Evolutionary conservation across 2,329 filamentous ascomycete species (phyloP), one percentile per base, ranked within the genome.

Genomic region (Hortaea werneckii): DNA sequence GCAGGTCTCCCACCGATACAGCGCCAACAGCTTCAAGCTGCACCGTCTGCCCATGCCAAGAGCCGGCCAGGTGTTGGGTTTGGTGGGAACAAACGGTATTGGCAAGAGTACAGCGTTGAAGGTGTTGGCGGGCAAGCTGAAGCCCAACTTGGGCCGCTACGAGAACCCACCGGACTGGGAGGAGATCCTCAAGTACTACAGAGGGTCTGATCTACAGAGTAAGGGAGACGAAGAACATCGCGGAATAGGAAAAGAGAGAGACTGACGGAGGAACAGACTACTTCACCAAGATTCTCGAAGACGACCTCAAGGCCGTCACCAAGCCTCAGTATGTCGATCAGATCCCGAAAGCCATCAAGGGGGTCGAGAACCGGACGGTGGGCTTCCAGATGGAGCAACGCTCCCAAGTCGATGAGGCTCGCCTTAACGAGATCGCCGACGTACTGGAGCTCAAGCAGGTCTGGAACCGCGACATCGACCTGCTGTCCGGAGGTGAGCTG

Each of bases 261-360:
- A 47, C 54, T 58, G 51, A 61, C 43, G 13, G 11, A 13, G n/a
- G 26, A 41, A 13, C 57, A 87, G 87, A 98, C 74, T 98, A 98
- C 73, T 96, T 98, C 67, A 96, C 92, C 56, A 98, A 96, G 72
- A 80, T 98, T 39, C 77, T 98, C 49, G 92, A 98, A 66, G 92
- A 98, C 66, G 82, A 98, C 62, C 77, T 98, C 56, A 95, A 95
- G 76, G 90, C 94, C 50, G 87, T 98, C 48, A 89, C 96, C 59
- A 98, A 98, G 78, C 92, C 92, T 47, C 94, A 98, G 73, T 95
- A 98, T 74, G 92, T 98, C 60, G 92, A 98, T 61, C 92, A 96
- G 72, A 90, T 98, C 54, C 92, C 92, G 50, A 87, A 84, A 67
- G 90, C 92, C 37, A 85, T 98, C 62, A 87, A 84, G 64, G 82